Conservation (phyloP, 2,329 filamentous ascomycete species). For the Pleurostoma richardsiae region DNA sequence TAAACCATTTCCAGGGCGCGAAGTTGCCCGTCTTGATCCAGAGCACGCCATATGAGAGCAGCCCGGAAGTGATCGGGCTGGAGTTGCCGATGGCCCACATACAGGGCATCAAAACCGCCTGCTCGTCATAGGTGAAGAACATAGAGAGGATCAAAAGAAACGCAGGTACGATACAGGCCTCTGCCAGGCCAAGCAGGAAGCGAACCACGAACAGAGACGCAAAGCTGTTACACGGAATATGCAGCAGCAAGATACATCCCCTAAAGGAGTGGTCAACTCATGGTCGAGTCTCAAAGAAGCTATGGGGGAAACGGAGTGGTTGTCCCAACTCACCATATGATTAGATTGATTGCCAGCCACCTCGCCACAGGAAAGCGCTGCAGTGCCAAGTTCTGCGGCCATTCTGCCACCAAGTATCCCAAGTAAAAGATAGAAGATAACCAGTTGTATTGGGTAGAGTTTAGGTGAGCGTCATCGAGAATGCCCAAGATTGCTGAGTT, state of each 20-base stretch:
- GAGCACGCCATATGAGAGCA: constrained; percentile 22
- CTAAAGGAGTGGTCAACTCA: background rate
- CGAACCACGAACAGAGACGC: constrained; percentile 20
- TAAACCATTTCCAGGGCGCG: constrained; percentile 31
- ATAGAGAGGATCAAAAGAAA: constrained; percentile 21
- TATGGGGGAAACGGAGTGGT: too few relatives aligned
- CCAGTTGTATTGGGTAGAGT: constrained; percentile 29
- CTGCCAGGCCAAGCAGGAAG: constrained; percentile 19
- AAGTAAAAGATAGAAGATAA: constrained; percentile 12
- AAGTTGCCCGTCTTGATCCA: constrained; percentile 26
- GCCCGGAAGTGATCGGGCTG: constrained; percentile 22
- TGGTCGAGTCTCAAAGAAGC: background rate
- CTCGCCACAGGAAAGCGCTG: constrained; percentile 4
- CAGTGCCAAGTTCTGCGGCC: constrained; percentile 8
- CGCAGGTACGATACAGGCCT: constrained; percentile 16
- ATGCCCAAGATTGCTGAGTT: constrained; percentile 9
- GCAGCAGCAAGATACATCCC: constrained; percentile 17
- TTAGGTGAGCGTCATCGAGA: constrained; percentile 7
- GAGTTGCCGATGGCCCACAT: constrained; percentile 32
- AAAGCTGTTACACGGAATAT: constrained; percentile 19
- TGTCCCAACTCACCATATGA: constrained; percentile 11
- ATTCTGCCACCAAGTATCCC: constrained; percentile 7
- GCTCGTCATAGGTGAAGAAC: constrained; percentile 29
- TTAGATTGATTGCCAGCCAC: constrained; percentile 10
- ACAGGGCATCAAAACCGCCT: constrained; percentile 25